phyloP scores from a whole-genome alignment of 306 rosid genomes.

The Fragaria ananassa region DNA sequence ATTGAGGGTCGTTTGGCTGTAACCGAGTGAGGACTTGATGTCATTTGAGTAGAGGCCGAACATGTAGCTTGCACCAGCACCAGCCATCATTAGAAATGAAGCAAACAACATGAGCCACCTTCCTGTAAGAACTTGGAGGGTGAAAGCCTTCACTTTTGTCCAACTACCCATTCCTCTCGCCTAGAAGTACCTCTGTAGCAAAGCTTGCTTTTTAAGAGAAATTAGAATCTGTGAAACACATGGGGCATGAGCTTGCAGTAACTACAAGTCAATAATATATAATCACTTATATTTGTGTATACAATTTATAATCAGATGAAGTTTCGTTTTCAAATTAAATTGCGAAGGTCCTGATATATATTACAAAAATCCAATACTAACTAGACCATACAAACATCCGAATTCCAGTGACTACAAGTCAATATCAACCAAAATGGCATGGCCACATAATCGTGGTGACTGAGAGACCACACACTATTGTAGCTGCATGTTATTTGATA shows the following conservation, averaged over 20 bases:
- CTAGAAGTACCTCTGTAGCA: not conserved
- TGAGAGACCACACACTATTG: too few species aligned
- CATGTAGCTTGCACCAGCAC: conserved; percentile 30
- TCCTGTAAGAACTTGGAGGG: conserved; percentile 22
- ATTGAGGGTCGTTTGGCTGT: conserved; percentile 28
- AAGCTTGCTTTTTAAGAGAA: not conserved
- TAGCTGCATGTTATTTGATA: too few species aligned
- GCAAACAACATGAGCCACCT: conserved; percentile 29
- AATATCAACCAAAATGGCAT: not conserved
- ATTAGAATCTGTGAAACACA: not conserved
- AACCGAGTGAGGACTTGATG: conserved; percentile 26
- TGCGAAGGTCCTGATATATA: too few species aligned
- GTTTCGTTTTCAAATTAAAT: too few species aligned
- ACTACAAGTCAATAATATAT: too few species aligned
- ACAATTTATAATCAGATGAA: too few species aligned
- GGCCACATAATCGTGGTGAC: too few species aligned
- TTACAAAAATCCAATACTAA: too few species aligned
- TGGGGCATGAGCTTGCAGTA: too few species aligned
- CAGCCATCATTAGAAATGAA: conserved; percentile 21
- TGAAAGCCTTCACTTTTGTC: conserved; percentile 8
- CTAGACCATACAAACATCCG: too few species aligned
- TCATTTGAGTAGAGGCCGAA: conserved; percentile 28
- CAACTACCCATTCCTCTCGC: not conserved
- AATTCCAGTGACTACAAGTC: too few species aligned
- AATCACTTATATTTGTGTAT: too few species aligned